Evolutionary conservation across 2,329 filamentous ascomycete species (phyloP).

Genomic region (Epichloe festucae): DNA sequence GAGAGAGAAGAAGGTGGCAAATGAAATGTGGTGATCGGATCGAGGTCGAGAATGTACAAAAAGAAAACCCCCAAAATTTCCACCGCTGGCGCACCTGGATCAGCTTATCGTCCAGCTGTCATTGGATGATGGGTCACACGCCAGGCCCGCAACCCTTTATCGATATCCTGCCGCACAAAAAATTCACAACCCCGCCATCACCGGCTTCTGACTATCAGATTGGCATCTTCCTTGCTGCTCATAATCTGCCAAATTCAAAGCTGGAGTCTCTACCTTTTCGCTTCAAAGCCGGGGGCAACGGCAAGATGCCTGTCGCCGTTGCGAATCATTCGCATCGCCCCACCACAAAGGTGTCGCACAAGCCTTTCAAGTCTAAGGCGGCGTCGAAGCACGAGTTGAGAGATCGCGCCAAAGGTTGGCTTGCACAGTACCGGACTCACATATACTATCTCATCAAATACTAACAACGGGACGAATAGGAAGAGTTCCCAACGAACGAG

Average conservation of each 20-base stretch:
- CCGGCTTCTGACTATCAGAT: background rate
- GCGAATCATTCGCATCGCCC: constrained; percentile 72
- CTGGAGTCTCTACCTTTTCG: constrained; percentile 67
- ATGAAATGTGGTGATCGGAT: background rate
- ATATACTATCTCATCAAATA: background rate
- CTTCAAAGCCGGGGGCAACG: constrained; percentile 69
- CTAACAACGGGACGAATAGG: constrained; percentile 34
- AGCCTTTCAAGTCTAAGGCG: constrained; percentile 86
- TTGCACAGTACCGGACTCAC: background rate
- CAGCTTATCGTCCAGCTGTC: constrained; percentile 14
- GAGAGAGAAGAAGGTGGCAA: background rate
- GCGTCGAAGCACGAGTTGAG: constrained; percentile 78
- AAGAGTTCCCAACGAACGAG: constrained; percentile 63
- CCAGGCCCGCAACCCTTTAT: constrained; percentile 13
- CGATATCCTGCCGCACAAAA: constrained; percentile 25
- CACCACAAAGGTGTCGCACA: constrained; percentile 80
- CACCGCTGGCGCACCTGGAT: constrained; percentile 12
- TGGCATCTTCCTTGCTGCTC: background rate
- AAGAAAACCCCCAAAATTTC: constrained; percentile 20
- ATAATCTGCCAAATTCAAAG: constrained; percentile 21
- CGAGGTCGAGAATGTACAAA: constrained; percentile 3
- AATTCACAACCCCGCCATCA: constrained; percentile 26
- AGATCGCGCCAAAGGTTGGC: constrained; percentile 67
- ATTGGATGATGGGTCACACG: constrained; percentile 12
- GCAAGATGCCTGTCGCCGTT: constrained; percentile 61